phyloP scores from a whole-genome alignment of 1,139 yeast genomes.

The Suhomyces atakaporum region DNA sequence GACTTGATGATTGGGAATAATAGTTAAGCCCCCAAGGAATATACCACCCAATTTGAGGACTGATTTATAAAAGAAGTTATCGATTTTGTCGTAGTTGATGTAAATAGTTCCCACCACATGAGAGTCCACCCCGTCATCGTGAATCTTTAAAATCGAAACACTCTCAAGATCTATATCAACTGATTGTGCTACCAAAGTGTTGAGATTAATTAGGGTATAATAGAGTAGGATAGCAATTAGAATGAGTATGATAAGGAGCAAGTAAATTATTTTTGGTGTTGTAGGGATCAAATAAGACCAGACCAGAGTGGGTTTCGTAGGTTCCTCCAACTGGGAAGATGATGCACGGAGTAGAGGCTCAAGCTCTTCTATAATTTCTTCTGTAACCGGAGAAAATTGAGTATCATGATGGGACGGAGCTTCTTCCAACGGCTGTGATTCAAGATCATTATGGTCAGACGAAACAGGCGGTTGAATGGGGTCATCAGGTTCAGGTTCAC shows the following conservation, averaged over 20 bases:
- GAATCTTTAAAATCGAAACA: conserved; percentile 23
- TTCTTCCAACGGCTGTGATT: too few relatives aligned
- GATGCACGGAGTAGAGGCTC: conserved; percentile 8
- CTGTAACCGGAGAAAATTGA: conserved; percentile 3
- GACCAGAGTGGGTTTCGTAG: too few relatives aligned
- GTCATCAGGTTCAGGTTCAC: too few relatives aligned
- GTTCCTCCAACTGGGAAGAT: too few relatives aligned
- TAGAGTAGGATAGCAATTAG: conserved; percentile 19
- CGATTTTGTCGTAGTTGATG: conserved; percentile 28
- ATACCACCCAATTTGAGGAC: conserved; percentile 24
- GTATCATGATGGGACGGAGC: too few relatives aligned
- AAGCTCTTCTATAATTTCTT: conserved; percentile 10
- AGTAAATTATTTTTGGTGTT: conserved; percentile 19
- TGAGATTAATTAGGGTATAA: conserved; percentile 20
- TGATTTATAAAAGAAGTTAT: conserved; percentile 22
- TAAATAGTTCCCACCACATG: conserved; percentile 27
- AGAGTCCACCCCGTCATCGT: conserved; percentile 26
- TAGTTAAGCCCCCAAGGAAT: conserved; percentile 26
- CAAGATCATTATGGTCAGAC: too few relatives aligned
- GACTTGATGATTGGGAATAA: conserved; percentile 26
- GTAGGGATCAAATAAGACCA: conserved; percentile 15
- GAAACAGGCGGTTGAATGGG: too few relatives aligned
- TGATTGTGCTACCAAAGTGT: conserved; percentile 19
- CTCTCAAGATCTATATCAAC: conserved; percentile 22
- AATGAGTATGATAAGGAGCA: conserved; percentile 18